phyloP scores from a whole-genome alignment of 345 rosid species.

The Salix exigua region DNA sequence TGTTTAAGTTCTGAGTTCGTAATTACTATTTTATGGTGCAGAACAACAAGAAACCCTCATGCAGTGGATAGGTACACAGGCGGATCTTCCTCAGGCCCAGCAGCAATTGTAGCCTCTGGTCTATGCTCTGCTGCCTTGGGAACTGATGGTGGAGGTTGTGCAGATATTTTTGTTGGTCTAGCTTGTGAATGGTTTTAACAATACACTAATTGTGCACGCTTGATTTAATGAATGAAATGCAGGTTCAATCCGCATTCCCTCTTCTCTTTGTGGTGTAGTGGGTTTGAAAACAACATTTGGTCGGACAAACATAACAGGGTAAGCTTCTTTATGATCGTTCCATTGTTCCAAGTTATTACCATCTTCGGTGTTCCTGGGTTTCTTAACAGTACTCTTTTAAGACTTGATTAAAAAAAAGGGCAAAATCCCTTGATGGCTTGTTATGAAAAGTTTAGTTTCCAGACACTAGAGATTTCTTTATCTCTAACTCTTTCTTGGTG shows the following conservation, averaged over 20 bases:
- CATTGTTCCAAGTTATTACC: background rate
- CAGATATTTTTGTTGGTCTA: slow-evolving; percentile 10
- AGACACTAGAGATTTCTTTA: slow-evolving; percentile 1
- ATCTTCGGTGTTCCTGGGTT: background rate
- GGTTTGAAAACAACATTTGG: slow-evolving; percentile 87
- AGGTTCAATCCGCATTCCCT: slow-evolving; percentile 84
- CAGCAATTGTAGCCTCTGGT: slow-evolving; percentile 89
- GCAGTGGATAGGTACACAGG: slow-evolving; percentile 82
- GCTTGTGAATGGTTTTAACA: background rate
- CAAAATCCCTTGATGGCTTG: background rate
- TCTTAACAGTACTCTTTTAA: background rate
- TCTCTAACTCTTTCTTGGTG: background rate
- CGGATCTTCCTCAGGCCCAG: slow-evolving; percentile 93
- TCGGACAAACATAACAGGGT: slow-evolving; percentile 76
- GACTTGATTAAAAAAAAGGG: background rate
- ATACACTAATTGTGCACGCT: slow-evolving; percentile 12
- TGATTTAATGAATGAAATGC: slow-evolving; percentile 26
- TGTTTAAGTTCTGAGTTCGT: background rate
- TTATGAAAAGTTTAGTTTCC: background rate
- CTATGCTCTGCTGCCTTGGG: slow-evolving; percentile 90
- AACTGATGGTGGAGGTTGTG: slow-evolving; percentile 93
- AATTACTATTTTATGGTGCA: slow-evolving; percentile 26
- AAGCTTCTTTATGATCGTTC: slow-evolving; percentile 9
- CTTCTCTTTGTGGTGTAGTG: slow-evolving; percentile 79
- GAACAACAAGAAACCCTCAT: slow-evolving; percentile 91